Conservation (phyloP, 257 asterid genomes). For the Jacaranda copaia region DNA sequence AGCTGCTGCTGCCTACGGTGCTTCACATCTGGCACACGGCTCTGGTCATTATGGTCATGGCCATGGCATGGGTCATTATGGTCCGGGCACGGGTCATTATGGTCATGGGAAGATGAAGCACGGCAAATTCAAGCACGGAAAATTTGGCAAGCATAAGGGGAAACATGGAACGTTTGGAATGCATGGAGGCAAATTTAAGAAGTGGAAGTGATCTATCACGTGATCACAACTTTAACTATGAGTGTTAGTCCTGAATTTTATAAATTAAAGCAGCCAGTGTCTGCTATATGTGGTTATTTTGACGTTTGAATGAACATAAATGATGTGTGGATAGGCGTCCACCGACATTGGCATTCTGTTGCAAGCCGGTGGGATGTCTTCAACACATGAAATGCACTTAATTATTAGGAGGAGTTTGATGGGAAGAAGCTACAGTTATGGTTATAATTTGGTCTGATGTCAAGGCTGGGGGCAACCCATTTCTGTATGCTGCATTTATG, state of each 20-base stretch:
- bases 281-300: constrained; percentile 13
- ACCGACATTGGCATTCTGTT: constrained; percentile 20
- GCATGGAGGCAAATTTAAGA: constrained; percentile 75
- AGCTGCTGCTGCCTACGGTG: constrained; percentile 86
- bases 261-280: constrained; percentile 37
- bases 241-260: constrained; percentile 21
- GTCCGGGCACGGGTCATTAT: constrained; percentile 47
- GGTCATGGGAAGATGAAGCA: constrained; percentile 64
- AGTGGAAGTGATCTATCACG: constrained; percentile 75
- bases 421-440: neutral
- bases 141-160: constrained; percentile 56
- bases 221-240: neutral
- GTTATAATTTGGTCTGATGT: constrained; percentile 12
- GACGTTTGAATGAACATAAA: constrained; percentile 18
- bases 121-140: constrained; percentile 57
- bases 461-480: neutral
- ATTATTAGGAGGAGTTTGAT: neutral
- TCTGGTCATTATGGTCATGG: constrained; percentile 40
- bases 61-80: constrained; percentile 30
- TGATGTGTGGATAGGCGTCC: constrained; percentile 27
- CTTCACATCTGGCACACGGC: constrained; percentile 62
- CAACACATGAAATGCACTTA: neutral
- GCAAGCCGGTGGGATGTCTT: neutral
- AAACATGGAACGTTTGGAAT: constrained; percentile 64
- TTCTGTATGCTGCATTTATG: neutral